Percentiles rank a stretch among this genome's conserved stretches.
phyloP scores from a whole-genome alignment of 1,284 basidiomycete species.

The Apiotrichum montevideense region DNA sequence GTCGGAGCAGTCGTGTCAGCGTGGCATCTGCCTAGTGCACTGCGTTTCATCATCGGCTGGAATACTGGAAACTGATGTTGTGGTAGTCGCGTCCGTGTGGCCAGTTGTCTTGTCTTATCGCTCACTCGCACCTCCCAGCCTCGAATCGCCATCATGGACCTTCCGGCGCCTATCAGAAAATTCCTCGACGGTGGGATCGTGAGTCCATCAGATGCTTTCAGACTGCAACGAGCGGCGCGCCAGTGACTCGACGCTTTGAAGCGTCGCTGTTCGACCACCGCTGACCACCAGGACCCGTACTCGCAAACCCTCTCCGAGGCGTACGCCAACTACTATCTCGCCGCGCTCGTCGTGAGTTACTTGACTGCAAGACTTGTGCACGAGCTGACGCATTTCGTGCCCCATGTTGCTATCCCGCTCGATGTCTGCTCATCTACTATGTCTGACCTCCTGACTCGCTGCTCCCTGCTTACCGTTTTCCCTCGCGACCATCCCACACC shows the following conservation, averaged over 20 bases:
- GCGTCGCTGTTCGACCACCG: too few species aligned
- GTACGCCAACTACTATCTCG: constrained; percentile 31
- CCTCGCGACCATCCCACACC: not conserved
- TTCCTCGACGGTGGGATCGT: constrained; percentile 33
- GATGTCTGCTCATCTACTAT: too few species aligned
- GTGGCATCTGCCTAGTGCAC: too few species aligned
- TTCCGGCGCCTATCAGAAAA: constrained; percentile 20
- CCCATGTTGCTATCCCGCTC: not conserved
- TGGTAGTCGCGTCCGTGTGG: too few species aligned
- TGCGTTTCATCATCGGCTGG: too few species aligned
- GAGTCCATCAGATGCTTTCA: not conserved
- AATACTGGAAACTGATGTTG: too few species aligned
- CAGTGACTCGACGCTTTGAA: too few species aligned
- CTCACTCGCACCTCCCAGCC: not conserved
- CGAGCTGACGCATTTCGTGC: not conserved
- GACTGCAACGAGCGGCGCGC: too few species aligned
- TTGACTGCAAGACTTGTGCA: not conserved
- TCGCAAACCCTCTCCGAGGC: constrained; percentile 31
- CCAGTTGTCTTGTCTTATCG: too few species aligned
- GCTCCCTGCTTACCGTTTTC: too few species aligned
- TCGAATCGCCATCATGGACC: constrained; percentile 22
- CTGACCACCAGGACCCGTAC: constrained; percentile 30
- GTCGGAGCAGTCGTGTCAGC: too few species aligned
- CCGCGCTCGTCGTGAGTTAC: constrained; percentile 31
- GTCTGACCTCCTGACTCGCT: not conserved